These are phyloP conservation scores for Chrysanthemum seticuspe DNA, from an alignment of 129 eudicot genomes.

Conservation along the genomic window DNA sequence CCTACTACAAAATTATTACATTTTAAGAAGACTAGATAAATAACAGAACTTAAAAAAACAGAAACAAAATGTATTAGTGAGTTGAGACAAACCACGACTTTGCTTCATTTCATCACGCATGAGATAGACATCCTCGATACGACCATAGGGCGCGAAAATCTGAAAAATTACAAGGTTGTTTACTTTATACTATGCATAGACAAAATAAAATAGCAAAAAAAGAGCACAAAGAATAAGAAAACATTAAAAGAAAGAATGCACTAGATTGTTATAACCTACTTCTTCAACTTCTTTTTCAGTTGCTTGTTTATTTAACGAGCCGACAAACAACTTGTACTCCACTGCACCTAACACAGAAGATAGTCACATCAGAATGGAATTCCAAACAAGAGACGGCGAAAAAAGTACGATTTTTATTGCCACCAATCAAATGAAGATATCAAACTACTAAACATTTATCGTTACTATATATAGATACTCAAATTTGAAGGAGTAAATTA, in stretches of 20 bases:
- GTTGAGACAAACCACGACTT: constrained; percentile 84
- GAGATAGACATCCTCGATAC: constrained; percentile 90
- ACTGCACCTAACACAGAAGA: constrained; percentile 74
- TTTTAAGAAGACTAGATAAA: too few species aligned
- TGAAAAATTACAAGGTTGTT: constrained; percentile 24
- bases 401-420: not conserved
- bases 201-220: not conserved
- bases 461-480: not conserved
- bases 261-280: constrained; percentile 38
- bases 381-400: not conserved
- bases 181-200: constrained; percentile 6
- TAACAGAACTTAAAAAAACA: not conserved
- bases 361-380: constrained; percentile 33
- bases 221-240: not conserved
- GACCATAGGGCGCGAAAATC: constrained; percentile 89
- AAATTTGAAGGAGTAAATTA: constrained; percentile 31
- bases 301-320: constrained; percentile 89
- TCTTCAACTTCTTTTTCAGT: constrained; percentile 96
- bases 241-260: not conserved
- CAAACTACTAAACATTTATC: not conserved
- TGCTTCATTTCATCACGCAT: constrained; percentile 99
- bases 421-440: not conserved
- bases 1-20: too few species aligned
- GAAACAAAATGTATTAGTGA: not conserved
- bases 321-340: constrained; percentile 93